phyloP scores from a whole-genome alignment of 139 green algal species.

The Trebouxia sp. region DNA sequence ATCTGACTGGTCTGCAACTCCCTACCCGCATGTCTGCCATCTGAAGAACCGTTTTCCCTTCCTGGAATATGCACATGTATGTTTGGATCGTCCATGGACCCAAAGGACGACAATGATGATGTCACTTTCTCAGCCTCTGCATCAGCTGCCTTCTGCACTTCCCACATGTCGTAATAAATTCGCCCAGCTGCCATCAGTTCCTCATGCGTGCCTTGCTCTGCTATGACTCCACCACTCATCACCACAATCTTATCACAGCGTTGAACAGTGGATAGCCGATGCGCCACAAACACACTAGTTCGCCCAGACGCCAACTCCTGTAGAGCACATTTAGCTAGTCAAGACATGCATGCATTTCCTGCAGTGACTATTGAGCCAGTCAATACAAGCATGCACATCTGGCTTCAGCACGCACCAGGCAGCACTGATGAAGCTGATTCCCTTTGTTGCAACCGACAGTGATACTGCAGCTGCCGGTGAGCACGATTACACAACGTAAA shows the following conservation, averaged over 20 bases:
- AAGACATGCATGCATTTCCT: constrained; percentile 1
- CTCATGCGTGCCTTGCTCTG: constrained; percentile 68
- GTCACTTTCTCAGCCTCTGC: constrained; percentile 7
- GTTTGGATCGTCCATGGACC: not conserved
- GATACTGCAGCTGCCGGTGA: no score
- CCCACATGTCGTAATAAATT: constrained; percentile 46
- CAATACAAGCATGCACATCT: no score
- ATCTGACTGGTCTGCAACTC: constrained; percentile 1
- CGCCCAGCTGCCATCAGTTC: constrained; percentile 59
- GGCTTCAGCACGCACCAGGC: no score
- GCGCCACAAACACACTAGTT: constrained; percentile 93
- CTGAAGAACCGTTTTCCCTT: no score
- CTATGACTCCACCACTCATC: constrained; percentile 56
- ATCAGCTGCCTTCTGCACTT: constrained; percentile 26
- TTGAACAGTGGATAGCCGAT: constrained; percentile 86
- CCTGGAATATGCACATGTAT: no score
- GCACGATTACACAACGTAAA: no score
- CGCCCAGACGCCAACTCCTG: constrained; percentile 56
- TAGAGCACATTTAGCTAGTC: not conserved
- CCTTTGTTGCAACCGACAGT: no score
- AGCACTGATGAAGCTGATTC: no score
- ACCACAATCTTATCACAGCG: constrained; percentile 83
- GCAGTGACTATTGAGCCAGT: no score
- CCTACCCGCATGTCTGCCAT: not conserved
- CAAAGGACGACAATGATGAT: not conserved